Evolutionary conservation across 2,329 filamentous ascomycete genomes (phyloP).

Genomic region (Eurotiales sp.): DNA sequence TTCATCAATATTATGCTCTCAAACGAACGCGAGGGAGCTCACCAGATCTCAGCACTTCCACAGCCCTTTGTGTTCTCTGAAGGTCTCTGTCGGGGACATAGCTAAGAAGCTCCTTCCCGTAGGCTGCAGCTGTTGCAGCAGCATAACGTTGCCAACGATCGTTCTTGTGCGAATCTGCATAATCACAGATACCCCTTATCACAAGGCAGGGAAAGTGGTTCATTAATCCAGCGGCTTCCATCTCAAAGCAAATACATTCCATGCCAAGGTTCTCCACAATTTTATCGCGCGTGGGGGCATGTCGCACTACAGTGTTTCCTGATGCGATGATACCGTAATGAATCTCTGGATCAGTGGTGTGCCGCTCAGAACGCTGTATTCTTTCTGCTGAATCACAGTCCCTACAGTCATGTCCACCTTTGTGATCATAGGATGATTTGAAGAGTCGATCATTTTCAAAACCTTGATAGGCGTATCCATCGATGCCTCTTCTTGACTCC

Average conservation of each 20-base stretch:
- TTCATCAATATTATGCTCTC: too few species aligned
- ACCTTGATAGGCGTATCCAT: constrained; percentile 16
- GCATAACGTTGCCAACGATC: constrained; percentile 15
- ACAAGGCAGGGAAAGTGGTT: constrained; percentile 12
- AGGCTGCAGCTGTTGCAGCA: constrained; percentile 12
- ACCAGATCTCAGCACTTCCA: background rate
- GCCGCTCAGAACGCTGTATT: constrained; percentile 9
- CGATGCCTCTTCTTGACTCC: background rate
- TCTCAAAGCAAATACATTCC: constrained; percentile 8
- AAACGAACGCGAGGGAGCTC: too few species aligned
- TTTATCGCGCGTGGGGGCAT: too few species aligned
- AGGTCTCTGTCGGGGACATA: background rate
- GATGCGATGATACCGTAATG: constrained; percentile 27
- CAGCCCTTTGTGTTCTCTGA: background rate
- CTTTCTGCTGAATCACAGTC: background rate
- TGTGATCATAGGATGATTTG: constrained; percentile 1
- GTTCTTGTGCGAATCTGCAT: constrained; percentile 18
- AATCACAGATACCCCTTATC: constrained; percentile 17
- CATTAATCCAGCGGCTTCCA: constrained; percentile 14
- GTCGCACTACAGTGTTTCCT: constrained; percentile 18
- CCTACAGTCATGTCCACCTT: background rate
- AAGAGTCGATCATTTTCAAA: constrained; percentile 19
- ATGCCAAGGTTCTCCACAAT: too few species aligned
- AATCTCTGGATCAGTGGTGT: constrained; percentile 8
- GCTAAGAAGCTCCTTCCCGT: constrained; percentile 9